Conservation (phyloP, 306 rosid genomes). For the Spatholobus suberectus region DNA sequence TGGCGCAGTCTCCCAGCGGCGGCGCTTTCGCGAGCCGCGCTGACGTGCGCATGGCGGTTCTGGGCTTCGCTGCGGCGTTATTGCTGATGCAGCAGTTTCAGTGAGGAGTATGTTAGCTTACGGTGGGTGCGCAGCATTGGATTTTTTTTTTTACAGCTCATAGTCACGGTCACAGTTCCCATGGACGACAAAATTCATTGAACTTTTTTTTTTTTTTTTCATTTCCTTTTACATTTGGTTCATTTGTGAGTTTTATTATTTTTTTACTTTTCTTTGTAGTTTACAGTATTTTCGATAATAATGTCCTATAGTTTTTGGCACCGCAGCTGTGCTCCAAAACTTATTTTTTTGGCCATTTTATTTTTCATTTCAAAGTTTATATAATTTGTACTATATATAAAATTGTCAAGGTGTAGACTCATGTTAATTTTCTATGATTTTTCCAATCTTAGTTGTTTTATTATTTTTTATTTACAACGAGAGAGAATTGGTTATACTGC, state of each 20-base stretch:
- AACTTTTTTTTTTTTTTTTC: too few relatives aligned
- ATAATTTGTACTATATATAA: too few relatives aligned
- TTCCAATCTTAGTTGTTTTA: too few relatives aligned
- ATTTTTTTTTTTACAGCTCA: not conserved
- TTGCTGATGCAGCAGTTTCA: not conserved
- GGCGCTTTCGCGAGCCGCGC: constrained; percentile 38
- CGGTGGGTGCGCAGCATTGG: not conserved
- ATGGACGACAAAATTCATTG: not conserved
- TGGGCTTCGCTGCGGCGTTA: constrained; percentile 24
- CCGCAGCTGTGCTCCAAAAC: too few relatives aligned
- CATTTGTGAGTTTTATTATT: not conserved
- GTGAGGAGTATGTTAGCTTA: constrained; percentile 1
- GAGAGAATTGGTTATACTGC: too few relatives aligned
- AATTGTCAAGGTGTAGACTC: too few relatives aligned
- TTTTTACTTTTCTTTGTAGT: not conserved
- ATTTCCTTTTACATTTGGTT: not conserved
- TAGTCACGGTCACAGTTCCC: too few relatives aligned
- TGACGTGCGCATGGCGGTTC: constrained; percentile 38
- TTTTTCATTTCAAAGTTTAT: too few relatives aligned
- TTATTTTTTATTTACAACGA: too few relatives aligned
- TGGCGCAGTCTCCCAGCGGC: constrained; percentile 30
- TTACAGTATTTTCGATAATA: not conserved
- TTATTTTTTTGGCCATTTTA: too few relatives aligned
- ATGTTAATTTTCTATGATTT: too few relatives aligned
- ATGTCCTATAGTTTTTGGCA: not conserved